Evolutionary conservation across 2,329 filamentous ascomycete species (phyloP), one percentile per base, ranked within the genome.

Genomic region (Pestalotiopsis sp.): DNA sequence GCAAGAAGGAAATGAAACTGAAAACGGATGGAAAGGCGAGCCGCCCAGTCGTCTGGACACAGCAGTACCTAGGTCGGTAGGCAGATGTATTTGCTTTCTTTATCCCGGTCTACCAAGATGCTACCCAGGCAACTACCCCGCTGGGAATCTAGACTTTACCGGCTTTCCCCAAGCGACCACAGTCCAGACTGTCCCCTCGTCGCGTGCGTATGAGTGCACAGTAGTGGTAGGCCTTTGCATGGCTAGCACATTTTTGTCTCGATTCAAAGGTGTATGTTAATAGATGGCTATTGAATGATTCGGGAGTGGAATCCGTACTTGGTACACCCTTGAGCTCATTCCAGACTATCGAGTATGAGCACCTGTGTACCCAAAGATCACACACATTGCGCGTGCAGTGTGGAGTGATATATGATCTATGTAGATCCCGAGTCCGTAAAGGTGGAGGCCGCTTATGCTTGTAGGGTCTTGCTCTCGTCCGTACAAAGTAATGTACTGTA

Each of bases 391-490:
- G 31, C 9, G 27, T 27, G 27, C 27, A 27, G 27, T 27, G 31
- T 36, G 31, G 31, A 36, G 31, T 36, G 31, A 9, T 36, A 36
- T 36, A 36, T 52, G 45, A 20, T 52, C 45, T 52, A 3, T 52
- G n/a, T 62, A 36, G 31, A 62, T 36, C n/a, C n/a, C 36, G n/a
- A 39, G 31, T 17, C 59, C 36, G 38, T 39, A 36, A 23, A 13
- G 25, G 61, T 64, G 61, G 61, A 52, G n/a, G 36, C 39, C 61
- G 61, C 61, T 49, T 64, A 64, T 64, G 61, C 39, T 38, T 45
- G 61, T 64, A 64, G 61, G 61, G 61, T 64, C 61, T 64, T 45
- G 61, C n/a, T 52, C 38, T 49, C 13, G 38, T 36, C 7, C 49
- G 61, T 52, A 52, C 3, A 20, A 17, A n/a, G 17, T 6, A 52